These are phyloP conservation scores for Botrytis sinoallii DNA, from an alignment of 2,329 filamentous ascomycete genomes.

Conservation along the genomic window DNA sequence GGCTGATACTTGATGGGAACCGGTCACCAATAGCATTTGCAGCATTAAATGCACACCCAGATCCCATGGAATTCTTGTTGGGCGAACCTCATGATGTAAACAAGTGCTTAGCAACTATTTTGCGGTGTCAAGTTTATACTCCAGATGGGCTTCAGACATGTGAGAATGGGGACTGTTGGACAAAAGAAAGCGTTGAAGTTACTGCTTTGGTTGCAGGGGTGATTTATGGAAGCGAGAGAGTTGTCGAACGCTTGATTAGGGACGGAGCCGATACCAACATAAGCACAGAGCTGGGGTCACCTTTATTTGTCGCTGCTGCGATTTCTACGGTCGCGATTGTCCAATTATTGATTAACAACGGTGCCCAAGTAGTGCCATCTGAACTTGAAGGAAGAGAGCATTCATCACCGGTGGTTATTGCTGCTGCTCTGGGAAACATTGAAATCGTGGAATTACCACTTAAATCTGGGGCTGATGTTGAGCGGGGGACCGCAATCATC, in stretches of 20 bases:
- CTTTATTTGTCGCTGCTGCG: neutral
- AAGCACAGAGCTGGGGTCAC: neutral
- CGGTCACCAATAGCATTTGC: neutral
- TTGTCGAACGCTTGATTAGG: neutral
- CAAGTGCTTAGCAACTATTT: neutral
- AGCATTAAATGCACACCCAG: neutral
- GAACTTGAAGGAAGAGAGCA: neutral
- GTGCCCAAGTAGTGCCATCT: neutral
- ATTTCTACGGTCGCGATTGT: no score
- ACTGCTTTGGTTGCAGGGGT: neutral
- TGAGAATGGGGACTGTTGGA: neutral
- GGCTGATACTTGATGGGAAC: neutral
- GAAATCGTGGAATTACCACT: neutral
- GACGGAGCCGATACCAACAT: neutral
- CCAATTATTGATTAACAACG: neutral
- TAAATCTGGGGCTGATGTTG: neutral
- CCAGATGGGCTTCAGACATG: neutral
- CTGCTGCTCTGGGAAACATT: neutral
- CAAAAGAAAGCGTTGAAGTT: neutral
- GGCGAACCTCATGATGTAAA: neutral
- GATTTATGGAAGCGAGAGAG: neutral
- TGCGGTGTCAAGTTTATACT: fast-evolving
- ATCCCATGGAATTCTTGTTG: neutral
- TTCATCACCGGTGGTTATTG: neutral
- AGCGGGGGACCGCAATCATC: neutral